A percentile compares a stretch with the other conserved stretches of the same genome.
Conservation (phyloP, 345 rosid genomes). For the Murraya koenigii region DNA sequence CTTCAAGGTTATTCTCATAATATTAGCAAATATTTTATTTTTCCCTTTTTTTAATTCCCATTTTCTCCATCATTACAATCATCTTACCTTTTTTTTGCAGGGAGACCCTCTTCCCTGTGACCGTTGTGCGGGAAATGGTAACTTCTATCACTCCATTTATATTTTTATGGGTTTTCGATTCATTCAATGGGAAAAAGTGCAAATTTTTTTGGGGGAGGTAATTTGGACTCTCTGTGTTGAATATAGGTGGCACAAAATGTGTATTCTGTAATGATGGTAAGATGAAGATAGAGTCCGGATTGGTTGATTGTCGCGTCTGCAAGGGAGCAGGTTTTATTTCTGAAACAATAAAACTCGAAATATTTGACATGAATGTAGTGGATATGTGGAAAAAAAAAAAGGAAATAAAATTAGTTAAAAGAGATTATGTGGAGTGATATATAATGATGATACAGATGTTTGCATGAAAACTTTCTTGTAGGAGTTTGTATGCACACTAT, state of each 20-base stretch:
- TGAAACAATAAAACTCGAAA: not conserved
- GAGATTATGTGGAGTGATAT: not conserved
- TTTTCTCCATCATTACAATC: not conserved
- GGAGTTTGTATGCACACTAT: too few species aligned
- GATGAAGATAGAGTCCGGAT: conserved; percentile 80
- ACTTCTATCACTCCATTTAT: not conserved
- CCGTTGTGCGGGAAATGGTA: conserved; percentile 92
- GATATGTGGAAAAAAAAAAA: too few species aligned
- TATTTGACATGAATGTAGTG: not conserved
- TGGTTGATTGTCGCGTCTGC: conserved; percentile 78
- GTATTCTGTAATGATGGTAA: conserved; percentile 75
- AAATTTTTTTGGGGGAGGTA: too few species aligned
- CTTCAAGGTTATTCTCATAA: conserved; percentile 46
- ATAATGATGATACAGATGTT: not conserved
- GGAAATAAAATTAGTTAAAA: too few species aligned
- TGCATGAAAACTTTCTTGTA: not conserved
- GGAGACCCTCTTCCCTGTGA: conserved; percentile 95
- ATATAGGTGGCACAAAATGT: conserved; percentile 91
- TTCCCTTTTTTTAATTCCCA: not conserved
- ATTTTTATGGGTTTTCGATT: not conserved
- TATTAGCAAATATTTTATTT: not conserved
- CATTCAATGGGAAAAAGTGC: too few species aligned
- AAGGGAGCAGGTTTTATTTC: conserved; percentile 77
- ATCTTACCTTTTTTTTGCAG: conserved; percentile 35
- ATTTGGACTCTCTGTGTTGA: not conserved